Evolutionary conservation across 768 basidiomycete genomes (phyloP).

Genomic region (Lyophyllum shimeji): DNA sequence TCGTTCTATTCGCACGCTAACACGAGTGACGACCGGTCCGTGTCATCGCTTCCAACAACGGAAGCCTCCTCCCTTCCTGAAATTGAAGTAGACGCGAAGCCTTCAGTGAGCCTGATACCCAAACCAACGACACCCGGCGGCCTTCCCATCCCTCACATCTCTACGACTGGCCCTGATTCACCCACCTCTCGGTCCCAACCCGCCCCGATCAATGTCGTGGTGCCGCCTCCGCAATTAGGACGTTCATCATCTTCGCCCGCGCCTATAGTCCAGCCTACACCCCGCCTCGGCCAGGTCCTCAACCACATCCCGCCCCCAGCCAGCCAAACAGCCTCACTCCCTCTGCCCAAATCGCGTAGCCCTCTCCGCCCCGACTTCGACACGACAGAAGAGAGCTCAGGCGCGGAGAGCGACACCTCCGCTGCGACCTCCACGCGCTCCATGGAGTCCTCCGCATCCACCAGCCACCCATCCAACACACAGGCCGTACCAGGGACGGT

Average conservation of each 20-base stretch:
- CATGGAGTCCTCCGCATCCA: slow-evolving; percentile 14
- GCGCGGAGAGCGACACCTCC: slow-evolving; percentile 43
- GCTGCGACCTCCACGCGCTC: slow-evolving; percentile 22
- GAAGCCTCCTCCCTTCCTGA: slow-evolving; percentile 21
- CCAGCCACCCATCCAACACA: background rate
- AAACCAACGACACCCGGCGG: slow-evolving; percentile 33
- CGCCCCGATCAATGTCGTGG: slow-evolving; percentile 1
- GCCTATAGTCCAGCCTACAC: slow-evolving; percentile 10
- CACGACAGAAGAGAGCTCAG: slow-evolving; percentile 37
- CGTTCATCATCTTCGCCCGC: slow-evolving; percentile 9
- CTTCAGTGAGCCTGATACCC: slow-evolving; percentile 5
- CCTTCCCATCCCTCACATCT: slow-evolving; percentile 53
- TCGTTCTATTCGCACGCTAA: slow-evolving; percentile 30
- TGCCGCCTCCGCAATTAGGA: background rate
- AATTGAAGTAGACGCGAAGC: slow-evolving; percentile 24
- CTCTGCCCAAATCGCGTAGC: slow-evolving; percentile 3
- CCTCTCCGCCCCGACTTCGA: slow-evolving; percentile 17
- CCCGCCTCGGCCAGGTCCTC: slow-evolving; percentile 17
- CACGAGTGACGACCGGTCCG: slow-evolving; percentile 30
- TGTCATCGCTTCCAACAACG: slow-evolving; percentile 39
- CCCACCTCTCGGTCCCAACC: slow-evolving; percentile 24
- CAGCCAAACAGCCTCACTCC: background rate
- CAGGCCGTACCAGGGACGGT: background rate
- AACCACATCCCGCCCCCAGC: slow-evolving; percentile 12
- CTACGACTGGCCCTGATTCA: slow-evolving; percentile 47